A percentile compares a stretch with the other conserved stretches of the same genome.
These are phyloP conservation scores for Millerozyma miso DNA, from an alignment of 805 yeast species.

Conservation along the genomic window DNA sequence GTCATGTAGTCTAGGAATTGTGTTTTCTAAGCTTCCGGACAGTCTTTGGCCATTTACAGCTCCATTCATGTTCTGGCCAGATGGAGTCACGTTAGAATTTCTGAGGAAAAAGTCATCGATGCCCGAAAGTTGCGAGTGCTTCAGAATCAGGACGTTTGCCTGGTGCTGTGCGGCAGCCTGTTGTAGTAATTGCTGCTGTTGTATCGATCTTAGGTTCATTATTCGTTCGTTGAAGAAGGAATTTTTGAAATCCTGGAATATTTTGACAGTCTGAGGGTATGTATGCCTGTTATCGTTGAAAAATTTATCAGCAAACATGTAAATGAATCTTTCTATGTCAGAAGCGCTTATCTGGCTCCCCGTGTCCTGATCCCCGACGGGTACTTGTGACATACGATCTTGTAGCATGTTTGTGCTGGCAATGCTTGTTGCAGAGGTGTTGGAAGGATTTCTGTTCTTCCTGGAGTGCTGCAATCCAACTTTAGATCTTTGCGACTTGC, in stretches of 20 bases:
- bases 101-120: slow-evolving; percentile 24
- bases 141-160: slow-evolving; percentile 5
- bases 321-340: slow-evolving; percentile 39
- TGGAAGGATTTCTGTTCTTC: not conserved
- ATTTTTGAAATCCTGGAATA: slow-evolving; percentile 40
- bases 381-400: not conserved
- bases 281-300: slow-evolving; percentile 38
- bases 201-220: slow-evolving; percentile 22
- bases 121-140: slow-evolving; percentile 9
- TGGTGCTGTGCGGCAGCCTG: slow-evolving; percentile 6
- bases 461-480: slow-evolving; percentile 6
- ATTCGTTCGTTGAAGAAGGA: slow-evolving; percentile 40
- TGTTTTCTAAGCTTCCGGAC: not conserved
- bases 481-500: not conserved
- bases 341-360: slow-evolving; percentile 14
- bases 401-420: not conserved
- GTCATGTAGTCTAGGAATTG: slow-evolving; percentile 2
- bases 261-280: slow-evolving; percentile 40
- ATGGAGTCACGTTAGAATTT: slow-evolving; percentile 9
- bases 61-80: slow-evolving; percentile 3
- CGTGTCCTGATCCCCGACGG: not conserved
- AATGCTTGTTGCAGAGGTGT: not conserved
- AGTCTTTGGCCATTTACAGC: not conserved
- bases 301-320: slow-evolving; percentile 39
- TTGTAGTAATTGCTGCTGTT: slow-evolving; percentile 13